Base-by-base conservation (phyloP, 2,329 filamentous ascomycete species). In the Fusarium pseudoanthophilum region DNA sequence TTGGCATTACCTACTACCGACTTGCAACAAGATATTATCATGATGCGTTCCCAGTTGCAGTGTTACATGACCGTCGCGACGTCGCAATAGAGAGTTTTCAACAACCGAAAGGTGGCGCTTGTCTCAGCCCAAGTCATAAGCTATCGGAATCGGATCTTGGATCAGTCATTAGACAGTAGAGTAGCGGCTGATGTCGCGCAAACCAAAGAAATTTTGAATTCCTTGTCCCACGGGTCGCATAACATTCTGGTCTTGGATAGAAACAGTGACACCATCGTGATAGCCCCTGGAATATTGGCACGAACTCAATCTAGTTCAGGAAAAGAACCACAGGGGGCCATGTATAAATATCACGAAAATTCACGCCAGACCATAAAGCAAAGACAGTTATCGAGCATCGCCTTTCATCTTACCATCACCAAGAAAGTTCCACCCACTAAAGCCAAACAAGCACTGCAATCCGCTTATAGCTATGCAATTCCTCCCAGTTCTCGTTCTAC, bases 1-100 rank as follows among this genome's bases (percentile, higher is more conserved):
- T 15, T 14, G 8, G 21, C 13, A 42, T 42, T 14, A 5, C 37
- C 37, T 13, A 21, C 11, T 13, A 21, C 20, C 20, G 2, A 21
- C 4, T 21, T 13, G 11, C 11, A 13, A 4, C 3, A 10, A 20
- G 43, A 14, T 14, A 4, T 10, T 7, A 7, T 16, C 2, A 2
- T 7, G 3, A 15, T 11, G 4, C 4, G 9, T 46, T 46, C 43
- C 5, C 18, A 28, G 24, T 0, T 46, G 1, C 8, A 20, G 0
- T 5, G 9, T 5, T 13, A 46, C 24, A 45, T 20, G 0, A 2
- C 24, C 3, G 5, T 5, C 5, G 14, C 6, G 14, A 24, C 4
- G 4, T 45, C 6, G 7, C 14, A 20, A 3, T 9, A 20, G 16
- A 4, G 2, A 4, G 4, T 18, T 15, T 46, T 21, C 18, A 28